Conservation (phyloP, 345 rosid genomes). For the Boechera divaricarpa region DNA sequence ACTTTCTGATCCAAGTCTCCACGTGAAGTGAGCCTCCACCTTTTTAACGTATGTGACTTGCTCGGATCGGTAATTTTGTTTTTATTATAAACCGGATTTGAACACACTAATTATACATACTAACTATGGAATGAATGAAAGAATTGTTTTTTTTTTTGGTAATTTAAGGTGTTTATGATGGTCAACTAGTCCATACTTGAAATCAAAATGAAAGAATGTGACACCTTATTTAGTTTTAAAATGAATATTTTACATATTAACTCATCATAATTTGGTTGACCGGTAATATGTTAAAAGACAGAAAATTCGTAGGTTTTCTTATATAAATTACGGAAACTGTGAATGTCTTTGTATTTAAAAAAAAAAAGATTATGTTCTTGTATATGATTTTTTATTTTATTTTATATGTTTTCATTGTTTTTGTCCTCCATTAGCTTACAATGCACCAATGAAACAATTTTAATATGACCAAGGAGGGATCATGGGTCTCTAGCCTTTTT, state of each 20-base stretch:
- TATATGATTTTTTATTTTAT: background rate
- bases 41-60: conserved; percentile 31
- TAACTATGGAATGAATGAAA: background rate
- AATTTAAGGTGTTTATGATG: background rate
- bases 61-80: background rate
- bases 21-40: conserved; percentile 43
- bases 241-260: background rate
- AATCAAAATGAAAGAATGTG: background rate
- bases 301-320: background rate
- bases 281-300: background rate
- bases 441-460: background rate
- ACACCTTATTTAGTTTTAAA: background rate
- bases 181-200: background rate
- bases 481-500: conserved; percentile 30
- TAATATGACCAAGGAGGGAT: conserved; percentile 11
- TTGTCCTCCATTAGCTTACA: background rate
- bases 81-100: background rate
- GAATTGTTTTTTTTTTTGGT: background rate
- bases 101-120: background rate
- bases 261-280: background rate
- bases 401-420: background rate
- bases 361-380: background rate
- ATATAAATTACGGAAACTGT: background rate
- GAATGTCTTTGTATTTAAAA: background rate
- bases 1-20: conserved; percentile 29